Evolutionary conservation across 768 basidiomycete species (phyloP), one percentile per base, ranked within the genome.

Genomic region (Russula sp.): DNA sequence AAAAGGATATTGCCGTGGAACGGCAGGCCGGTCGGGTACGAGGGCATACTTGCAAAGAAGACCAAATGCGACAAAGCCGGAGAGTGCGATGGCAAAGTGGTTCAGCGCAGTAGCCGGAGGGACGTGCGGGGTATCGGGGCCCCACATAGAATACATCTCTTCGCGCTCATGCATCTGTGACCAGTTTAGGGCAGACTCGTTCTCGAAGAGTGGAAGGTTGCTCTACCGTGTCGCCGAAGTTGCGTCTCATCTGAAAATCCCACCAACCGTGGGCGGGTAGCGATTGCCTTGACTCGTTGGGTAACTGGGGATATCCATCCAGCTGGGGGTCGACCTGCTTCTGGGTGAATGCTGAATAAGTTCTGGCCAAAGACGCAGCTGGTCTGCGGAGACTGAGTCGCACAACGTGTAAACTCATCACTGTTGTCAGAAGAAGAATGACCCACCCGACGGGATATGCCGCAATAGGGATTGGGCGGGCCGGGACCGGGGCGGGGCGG

Each of bases 61-160:
- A 3, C 84, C 90, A 64, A 87, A 82, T 3, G 79, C 76, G 47
- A 86, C 77, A 66, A 94, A 88, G n/a, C 80, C 81, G 31, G 80
- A 72, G 20, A 79, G 75, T 0, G 84, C 90, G 56, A 86, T 72
- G 13, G 80, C 68, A 71, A 94, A 88, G 50, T 88, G 87, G 55
- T 80, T 78, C 40, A 87, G 72, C 7, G 91, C 91, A 2, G 72
- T 78, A 7, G 78, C 73, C 31, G 88, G 85, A 13, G 79, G 75
- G 13, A 89, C 76, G 22, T 80, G 79, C 45, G 91, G 82, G 34
- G 83, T 77, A 70, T 94, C 91, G 22, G 90, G 90, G 31, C 90
- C 89, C 89, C 89, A 93, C 88, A 94, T 90, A 42, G 88, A 90
- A 60, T 87, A 74, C 27, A 89, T 77, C 69, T 94, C 91, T 56